Evolutionary conservation across 23 red algal species (phyloP), one percentile per base, ranked within the genome.

Genomic region (Gracilaria gracilis): DNA sequence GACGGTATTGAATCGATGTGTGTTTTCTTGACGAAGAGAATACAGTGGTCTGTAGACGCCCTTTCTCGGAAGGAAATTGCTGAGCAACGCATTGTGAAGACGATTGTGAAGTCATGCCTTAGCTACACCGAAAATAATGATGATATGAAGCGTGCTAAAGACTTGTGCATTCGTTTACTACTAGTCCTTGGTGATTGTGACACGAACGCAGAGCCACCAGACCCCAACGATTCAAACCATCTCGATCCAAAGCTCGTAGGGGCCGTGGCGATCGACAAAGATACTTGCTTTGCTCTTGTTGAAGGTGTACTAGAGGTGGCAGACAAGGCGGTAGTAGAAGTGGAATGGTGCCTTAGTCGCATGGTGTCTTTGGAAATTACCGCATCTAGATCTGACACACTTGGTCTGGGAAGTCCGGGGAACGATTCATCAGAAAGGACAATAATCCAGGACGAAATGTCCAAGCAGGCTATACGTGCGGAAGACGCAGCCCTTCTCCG

Each of bases 81-180:
- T 67, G 87, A 90, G 25, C n/a, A 33, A 65, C 65, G 57, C 17
- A 61, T 90, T 38, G 64, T 90, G 36, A 90, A 90, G 64, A 80
- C 87, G 25, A 33, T 90, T 20, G 74, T 90, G 14, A 46, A 81
- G 32, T 53, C 48, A 44, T 90, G 74, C 39, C 87, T 90, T 49
- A n/a, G 66, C 7, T 90, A 90, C 29, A 90, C 87, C 7, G 87
- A 90, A 48, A 90, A 90, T 61, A 90, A 90, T 28, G 79, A 90
- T 51, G 87, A 90, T 34, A 62, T 90, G 87, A 47, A 47, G 35
- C 87, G 87, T 12, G 87, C 74, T 55, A 54, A 46, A 7, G 65
- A 90, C 36, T 69, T 90, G 73, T 90, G 73, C 48, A 19, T 67
- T 27, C 87, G 87, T 59, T 32, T 90, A 15, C 40, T 90, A 29